phyloP scores from a whole-genome alignment of 495 filamentous ascomycete genomes.

The Pyrenopolyporus hunteri region DNA sequence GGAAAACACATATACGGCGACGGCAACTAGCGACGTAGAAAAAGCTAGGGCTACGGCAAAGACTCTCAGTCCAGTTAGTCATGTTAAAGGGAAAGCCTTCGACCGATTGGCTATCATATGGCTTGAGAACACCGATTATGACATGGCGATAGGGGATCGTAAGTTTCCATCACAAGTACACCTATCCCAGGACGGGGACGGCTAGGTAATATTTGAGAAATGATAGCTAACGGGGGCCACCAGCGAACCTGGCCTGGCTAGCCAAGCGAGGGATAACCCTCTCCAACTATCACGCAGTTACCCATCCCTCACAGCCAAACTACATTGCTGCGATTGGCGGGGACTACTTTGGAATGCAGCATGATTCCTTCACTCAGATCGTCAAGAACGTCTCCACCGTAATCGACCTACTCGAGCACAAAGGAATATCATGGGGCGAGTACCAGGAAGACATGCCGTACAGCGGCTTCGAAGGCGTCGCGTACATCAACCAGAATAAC shows the following conservation, averaged over 20 bases:
- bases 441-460: constrained; percentile 76
- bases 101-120: constrained; percentile 71
- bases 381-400: constrained; percentile 69
- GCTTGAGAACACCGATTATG: constrained; percentile 74
- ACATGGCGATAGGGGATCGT: constrained; percentile 46
- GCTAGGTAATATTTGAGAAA: not conserved
- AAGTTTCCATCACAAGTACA: constrained; percentile 7
- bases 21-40: constrained; percentile 39
- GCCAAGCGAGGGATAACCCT: constrained; percentile 68
- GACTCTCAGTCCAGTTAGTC: constrained; percentile 59
- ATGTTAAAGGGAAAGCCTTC: constrained; percentile 69
- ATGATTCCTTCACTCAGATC: constrained; percentile 64
- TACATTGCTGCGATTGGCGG: constrained; percentile 68
- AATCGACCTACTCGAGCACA: constrained; percentile 71
- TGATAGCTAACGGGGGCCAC: constrained; percentile 5
- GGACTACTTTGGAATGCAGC: constrained; percentile 71
- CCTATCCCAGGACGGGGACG: not conserved
- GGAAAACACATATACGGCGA: constrained; percentile 40
- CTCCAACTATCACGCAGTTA: constrained; percentile 67
- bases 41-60: constrained; percentile 45
- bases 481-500: constrained; percentile 57
- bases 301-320: constrained; percentile 75
- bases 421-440: constrained; percentile 69
- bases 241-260: constrained; percentile 53
- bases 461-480: constrained; percentile 65